Conservation (phyloP, 1,284 basidiomycete genomes). For the Ceratobasidium sp. region DNA sequence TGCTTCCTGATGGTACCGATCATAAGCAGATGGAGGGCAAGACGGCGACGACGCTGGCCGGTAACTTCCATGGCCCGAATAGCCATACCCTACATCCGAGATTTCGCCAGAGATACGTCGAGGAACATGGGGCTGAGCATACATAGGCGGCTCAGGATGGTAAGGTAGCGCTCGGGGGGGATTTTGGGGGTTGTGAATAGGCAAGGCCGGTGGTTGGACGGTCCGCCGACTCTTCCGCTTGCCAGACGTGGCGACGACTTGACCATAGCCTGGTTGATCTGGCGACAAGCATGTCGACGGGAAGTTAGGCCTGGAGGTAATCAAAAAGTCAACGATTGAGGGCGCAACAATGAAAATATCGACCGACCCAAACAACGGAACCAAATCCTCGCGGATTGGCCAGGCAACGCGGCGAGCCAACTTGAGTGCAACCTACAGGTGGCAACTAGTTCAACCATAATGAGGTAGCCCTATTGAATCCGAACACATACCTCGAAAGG, state of each 20-base stretch:
- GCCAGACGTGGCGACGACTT: conserved; percentile 68
- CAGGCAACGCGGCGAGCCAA: conserved; percentile 84
- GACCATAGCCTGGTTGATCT: conserved; percentile 80
- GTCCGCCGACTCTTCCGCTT: conserved; percentile 39
- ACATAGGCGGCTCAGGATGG: conserved; percentile 37
- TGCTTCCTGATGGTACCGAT: conserved; percentile 37
- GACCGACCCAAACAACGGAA: conserved; percentile 78
- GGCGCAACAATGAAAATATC: conserved; percentile 1
- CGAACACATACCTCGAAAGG: conserved; percentile 70
- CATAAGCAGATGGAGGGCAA: conserved; percentile 31
- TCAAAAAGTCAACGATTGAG: conserved; percentile 38
- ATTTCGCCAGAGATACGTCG: conserved; percentile 41
- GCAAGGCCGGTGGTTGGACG: conserved; percentile 27
- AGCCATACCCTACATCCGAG: conserved; percentile 27
- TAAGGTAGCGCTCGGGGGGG: conserved; percentile 17
- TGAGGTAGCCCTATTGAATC: background rate
- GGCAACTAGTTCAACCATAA: background rate
- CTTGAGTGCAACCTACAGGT: conserved; percentile 66
- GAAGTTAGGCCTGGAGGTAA: conserved; percentile 60
- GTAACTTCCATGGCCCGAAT: conserved; percentile 32
- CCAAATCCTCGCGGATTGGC: conserved; percentile 80
- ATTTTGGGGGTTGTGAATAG: conserved; percentile 24
- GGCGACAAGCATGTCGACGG: conserved; percentile 77
- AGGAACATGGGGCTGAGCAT: conserved; percentile 37
- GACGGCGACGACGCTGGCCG: conserved; percentile 38